These are phyloP conservation scores for Themeda triandra DNA, from an alignment of 176 grass and related monocot genomes.

Conservation along the genomic window DNA sequence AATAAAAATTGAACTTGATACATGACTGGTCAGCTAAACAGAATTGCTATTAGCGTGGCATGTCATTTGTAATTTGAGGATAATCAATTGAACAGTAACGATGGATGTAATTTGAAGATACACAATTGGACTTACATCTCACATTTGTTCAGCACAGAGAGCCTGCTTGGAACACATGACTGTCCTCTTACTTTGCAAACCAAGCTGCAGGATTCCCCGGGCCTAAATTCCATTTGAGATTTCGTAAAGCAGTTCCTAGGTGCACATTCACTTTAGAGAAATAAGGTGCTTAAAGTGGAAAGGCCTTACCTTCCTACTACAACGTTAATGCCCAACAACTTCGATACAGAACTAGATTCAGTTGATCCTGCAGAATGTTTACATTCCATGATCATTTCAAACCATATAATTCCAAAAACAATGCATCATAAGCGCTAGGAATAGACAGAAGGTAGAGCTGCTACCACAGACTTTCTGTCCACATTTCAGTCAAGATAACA, in stretches of 20 bases:
- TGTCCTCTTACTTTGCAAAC: slow-evolving; percentile 70
- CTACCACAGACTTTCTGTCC: not conserved
- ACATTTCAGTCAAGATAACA: not conserved
- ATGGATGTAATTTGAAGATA: not conserved
- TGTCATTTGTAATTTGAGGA: slow-evolving; percentile 13
- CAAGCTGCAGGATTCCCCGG: slow-evolving; percentile 69
- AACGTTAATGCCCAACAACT: slow-evolving; percentile 70
- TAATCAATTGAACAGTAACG: not conserved
- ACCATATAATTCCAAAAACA: not conserved
- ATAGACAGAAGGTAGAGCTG: not conserved
- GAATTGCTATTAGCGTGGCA: not conserved
- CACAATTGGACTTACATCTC: slow-evolving; percentile 68
- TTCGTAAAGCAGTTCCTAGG: slow-evolving; percentile 8
- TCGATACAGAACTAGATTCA: slow-evolving; percentile 56
- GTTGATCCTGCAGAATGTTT: slow-evolving; percentile 45
- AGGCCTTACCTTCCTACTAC: slow-evolving; percentile 66
- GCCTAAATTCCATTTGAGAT: slow-evolving; percentile 49
- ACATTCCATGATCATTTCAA: slow-evolving; percentile 27
- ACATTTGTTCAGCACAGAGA: slow-evolving; percentile 73
- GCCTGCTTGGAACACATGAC: slow-evolving; percentile 78
- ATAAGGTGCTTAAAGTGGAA: slow-evolving; percentile 26
- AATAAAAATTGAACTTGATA: not conserved
- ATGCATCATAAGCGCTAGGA: not conserved
- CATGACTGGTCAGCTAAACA: not conserved
- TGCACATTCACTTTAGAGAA: not conserved